A percentile compares a stretch with the other conserved stretches of the same genome.
Conservation (phyloP, 352 stramenopile genomes). For the Ochromonadaceae sp. region DNA sequence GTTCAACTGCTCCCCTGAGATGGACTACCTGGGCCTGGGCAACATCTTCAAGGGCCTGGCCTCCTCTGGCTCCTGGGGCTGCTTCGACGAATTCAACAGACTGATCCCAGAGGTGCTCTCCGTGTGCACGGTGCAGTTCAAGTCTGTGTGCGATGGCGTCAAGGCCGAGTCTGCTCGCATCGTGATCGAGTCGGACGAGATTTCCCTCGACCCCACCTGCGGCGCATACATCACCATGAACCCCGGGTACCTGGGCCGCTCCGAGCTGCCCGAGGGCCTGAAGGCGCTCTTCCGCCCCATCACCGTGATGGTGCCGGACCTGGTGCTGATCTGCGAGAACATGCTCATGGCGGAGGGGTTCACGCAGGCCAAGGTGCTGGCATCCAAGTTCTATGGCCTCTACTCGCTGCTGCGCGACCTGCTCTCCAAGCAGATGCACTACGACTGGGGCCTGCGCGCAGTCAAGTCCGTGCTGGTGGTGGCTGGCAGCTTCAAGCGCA, state of each 20-base stretch:
- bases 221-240: conserved; percentile 95
- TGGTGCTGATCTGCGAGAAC: conserved; percentile 90
- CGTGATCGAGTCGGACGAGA: conserved; percentile 80
- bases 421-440: conserved; percentile 82
- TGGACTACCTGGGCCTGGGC: conserved; percentile 86
- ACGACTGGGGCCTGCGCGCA: conserved; percentile 86
- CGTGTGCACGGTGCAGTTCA: conserved; percentile 82
- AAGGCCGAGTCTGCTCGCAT: conserved; percentile 78
- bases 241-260: conserved; percentile 79
- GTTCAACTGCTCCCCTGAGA: conserved; percentile 86
- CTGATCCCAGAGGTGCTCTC: conserved; percentile 79
- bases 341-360: conserved; percentile 93
- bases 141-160: conserved; percentile 81
- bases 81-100: conserved; percentile 90
- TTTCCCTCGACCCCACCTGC: conserved; percentile 68
- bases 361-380: conserved; percentile 75
- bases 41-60: conserved; percentile 90
- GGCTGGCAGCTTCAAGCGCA: conserved; percentile 77
- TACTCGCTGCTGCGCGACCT: conserved; percentile 80
- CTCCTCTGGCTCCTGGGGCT: conserved; percentile 80
- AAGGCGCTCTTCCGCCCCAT: conserved; percentile 87
- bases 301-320: conserved; percentile 87
- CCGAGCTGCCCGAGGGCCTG: conserved; percentile 77
- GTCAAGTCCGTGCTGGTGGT: conserved; percentile 86
- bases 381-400: conserved; percentile 85